Evolutionary conservation across 2,329 filamentous ascomycete species (phyloP), one percentile per base, ranked within the genome.

Genomic region (Curvularia sp.): DNA sequence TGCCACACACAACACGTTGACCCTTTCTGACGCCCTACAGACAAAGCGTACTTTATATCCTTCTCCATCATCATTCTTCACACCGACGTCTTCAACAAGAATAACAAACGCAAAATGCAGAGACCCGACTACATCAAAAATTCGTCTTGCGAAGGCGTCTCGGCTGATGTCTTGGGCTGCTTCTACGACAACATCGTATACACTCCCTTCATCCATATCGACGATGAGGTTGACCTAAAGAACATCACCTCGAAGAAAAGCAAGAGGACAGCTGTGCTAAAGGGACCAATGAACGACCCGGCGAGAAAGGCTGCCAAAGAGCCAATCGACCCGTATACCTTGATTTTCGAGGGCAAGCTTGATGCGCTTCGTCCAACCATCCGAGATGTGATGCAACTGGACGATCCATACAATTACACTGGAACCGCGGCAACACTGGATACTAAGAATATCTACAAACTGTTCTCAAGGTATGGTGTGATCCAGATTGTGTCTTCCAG

Each of bases 81-180:
- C 70, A 98, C 95, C 0, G 95, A 99, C 74, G 92, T 96, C n/a
- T 98, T 98, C 86, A 99, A 99, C 82, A 97, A 96, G 79, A 99
- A 98, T 81, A 98, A 98, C 80, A 98, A 98, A 80, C 87, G 95
- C 77, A 99, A 99, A 79, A 99, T 99, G 95, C 93, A 96, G 73
- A 96, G 96, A 74, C 80, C 85, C 0, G 95, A 98, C 72, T 99
- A 99, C 77, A 84, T 98, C 67, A 97, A 96, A 78, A 98, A 98
- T 74, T 96, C 93, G 0, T 88, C 88, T 21, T 93, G 91, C 3
- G 93, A 98, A 74, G 92, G 92, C 5, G 91, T 98, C n/a, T 91
- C 91, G 51, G 91, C 96, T 65, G 94, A 98, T 65, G 91, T 98
- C 41, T 82, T 98, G 13, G 93, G 93, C 71, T 97, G 94, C 74